These are phyloP conservation scores for Sphagnum tenellum DNA, from an alignment of 225 moss, liverwort and hornwort species.

Conservation along the genomic window DNA sequence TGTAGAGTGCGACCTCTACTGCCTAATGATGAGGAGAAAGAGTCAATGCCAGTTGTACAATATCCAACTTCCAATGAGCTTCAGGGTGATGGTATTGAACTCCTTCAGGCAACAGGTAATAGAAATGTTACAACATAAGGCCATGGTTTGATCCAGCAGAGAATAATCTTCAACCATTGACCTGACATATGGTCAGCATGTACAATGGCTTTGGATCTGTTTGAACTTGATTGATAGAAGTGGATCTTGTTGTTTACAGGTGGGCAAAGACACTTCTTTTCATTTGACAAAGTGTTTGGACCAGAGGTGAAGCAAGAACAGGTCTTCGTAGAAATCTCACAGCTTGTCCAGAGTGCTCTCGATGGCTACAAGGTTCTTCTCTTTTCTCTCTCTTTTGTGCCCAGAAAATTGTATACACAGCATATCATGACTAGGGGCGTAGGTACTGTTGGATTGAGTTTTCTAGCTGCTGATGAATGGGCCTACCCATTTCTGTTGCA, in stretches of 20 bases:
- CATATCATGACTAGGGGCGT: too few species aligned
- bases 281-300: constrained; percentile 94
- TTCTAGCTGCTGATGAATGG: too few species aligned
- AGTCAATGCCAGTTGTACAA: constrained; percentile 42
- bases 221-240: too few species aligned
- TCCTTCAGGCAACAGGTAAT: constrained; percentile 75
- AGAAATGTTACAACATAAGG: too few species aligned
- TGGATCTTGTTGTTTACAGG: too few species aligned
- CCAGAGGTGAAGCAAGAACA: constrained; percentile 82
- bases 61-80: constrained; percentile 79
- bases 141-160: too few species aligned
- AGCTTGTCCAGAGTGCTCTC: constrained; percentile 91
- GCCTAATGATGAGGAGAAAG: constrained; percentile 61
- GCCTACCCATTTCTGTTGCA: constrained; percentile 8
- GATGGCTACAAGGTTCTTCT: constrained; percentile 84
- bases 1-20: constrained; percentile 89
- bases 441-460: too few species aligned
- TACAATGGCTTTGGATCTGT: too few species aligned
- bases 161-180: too few species aligned
- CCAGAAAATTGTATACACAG: too few species aligned
- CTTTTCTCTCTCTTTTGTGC: too few species aligned
- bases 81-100: constrained; percentile 74
- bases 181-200: too few species aligned
- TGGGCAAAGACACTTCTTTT: constrained; percentile 66
- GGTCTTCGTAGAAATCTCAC: constrained; percentile 91